Base-by-base conservation (phyloP, 148 eudicot genomes). In the Chenopodium album region DNA sequence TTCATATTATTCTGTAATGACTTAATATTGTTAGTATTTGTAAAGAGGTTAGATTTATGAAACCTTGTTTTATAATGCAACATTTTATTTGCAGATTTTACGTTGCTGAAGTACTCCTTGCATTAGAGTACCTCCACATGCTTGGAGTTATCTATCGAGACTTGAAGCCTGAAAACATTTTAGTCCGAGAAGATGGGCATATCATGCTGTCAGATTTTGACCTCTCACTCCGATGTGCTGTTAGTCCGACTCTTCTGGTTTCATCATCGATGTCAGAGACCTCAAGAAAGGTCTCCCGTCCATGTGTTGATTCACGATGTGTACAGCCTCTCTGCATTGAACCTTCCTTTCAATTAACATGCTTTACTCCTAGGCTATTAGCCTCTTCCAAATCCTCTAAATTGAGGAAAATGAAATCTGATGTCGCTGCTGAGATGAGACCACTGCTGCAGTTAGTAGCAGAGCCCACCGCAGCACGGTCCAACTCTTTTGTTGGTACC, bases 151-250 rank as follows among this genome's bases (percentile, higher is more conserved):
- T 95, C 59, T 95, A 28, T 28, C 29, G 29, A 28, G 29, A 28
- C 81, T 80, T 94, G 64, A 94, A 94, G 82, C 98, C 98, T 1
- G 98, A 94, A 82, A 94, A 94, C 80, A 94, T 94, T 60, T 77
- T 94, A 68, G 98, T 94, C 64, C 90, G 98, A 67, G 97, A 94
- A 83, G 98, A 94, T 46, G 98, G 98, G 31, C 98, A 94, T 87
- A 92, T 94, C 81, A 94, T 94, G 98, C 93, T 94, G 68, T 91
- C 98, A 9, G 98, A 94, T 82, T 94, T 94, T 56, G 98, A 94
- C 76, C 94, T 94, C 56, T 94, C 98, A 34, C 93, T 94, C 52
- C 84, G 97, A 87, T 94, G 97, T 64, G 84, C 90, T 14, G 98
- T 95, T 6, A 93, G 77, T 84, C 98, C 98, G 2, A 95, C 89